Evolutionary conservation across 768 basidiomycete genomes (phyloP).

Genomic region (Lactarius deliciosus): DNA sequence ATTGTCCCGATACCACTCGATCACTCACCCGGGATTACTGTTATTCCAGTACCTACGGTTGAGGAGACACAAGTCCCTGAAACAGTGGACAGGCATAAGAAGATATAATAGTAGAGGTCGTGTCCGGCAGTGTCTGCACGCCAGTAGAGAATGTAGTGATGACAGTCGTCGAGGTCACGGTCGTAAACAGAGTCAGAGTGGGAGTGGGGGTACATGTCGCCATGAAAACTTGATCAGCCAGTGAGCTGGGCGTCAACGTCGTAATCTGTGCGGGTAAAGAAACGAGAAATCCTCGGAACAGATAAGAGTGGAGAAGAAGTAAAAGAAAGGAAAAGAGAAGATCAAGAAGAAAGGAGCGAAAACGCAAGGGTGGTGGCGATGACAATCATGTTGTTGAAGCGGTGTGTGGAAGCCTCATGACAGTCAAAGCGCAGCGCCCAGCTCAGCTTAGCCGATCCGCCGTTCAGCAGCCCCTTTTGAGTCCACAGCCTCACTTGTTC

Average conservation of each 20-base stretch:
- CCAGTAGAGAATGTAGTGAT: slow-evolving; percentile 20
- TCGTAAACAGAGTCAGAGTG: slow-evolving; percentile 26
- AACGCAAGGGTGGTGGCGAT: slow-evolving; percentile 14
- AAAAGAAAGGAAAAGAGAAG: no score
- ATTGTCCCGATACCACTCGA: neutral
- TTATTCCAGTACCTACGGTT: neutral
- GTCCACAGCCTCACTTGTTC: neutral
- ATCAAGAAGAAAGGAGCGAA: neutral
- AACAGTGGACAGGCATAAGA: slow-evolving; percentile 16
- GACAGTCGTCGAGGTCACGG: slow-evolving; percentile 21
- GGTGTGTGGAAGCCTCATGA: slow-evolving; percentile 8
- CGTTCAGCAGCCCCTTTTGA: neutral
- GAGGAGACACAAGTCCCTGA: slow-evolving; percentile 7
- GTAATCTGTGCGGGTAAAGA: neutral
- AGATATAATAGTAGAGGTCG: slow-evolving; percentile 10
- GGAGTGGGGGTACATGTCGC: slow-evolving; percentile 18
- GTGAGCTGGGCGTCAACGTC: slow-evolving; percentile 3
- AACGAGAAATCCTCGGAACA: slow-evolving; percentile 1
- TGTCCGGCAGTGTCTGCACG: slow-evolving; percentile 19
- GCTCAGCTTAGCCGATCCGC: neutral
- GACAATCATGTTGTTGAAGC: slow-evolving; percentile 10
- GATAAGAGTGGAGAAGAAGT: neutral
- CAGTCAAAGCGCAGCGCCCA: slow-evolving; percentile 5
- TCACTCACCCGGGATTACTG: slow-evolving; percentile 23
- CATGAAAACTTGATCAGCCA: slow-evolving; percentile 18